Conservation (phyloP, 116 monocot species). For the Trichopus zeylanicus region DNA sequence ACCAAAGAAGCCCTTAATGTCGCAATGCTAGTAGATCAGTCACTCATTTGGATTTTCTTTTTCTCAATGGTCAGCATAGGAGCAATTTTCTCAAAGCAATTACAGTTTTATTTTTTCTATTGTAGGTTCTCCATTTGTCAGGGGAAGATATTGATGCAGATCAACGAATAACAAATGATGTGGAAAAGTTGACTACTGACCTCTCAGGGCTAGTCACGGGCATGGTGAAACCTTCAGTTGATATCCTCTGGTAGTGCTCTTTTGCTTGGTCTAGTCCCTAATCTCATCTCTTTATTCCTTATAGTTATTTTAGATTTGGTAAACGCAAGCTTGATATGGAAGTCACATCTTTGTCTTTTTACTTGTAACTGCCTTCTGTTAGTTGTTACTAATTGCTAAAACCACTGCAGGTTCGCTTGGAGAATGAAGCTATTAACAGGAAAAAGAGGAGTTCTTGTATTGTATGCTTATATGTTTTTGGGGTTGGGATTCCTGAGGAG, state of each 20-base stretch:
- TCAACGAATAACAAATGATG: constrained; percentile 87
- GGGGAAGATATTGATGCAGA: constrained; percentile 81
- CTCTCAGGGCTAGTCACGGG: constrained; percentile 91
- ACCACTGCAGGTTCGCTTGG: constrained; percentile 84
- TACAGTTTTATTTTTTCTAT: constrained; percentile 7
- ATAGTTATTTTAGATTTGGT: background rate
- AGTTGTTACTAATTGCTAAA: constrained; percentile 1
- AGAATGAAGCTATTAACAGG: constrained; percentile 95
- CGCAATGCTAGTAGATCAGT: too few species aligned
- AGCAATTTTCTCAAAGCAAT: background rate
- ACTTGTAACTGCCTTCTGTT: background rate
- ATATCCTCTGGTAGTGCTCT: constrained; percentile 83
- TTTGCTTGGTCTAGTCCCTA: background rate
- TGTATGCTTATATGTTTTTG: constrained; percentile 92
- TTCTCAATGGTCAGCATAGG: background rate
- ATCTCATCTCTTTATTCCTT: background rate
- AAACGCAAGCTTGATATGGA: background rate
- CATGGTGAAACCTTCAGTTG: constrained; percentile 93
- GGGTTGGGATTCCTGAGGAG: constrained; percentile 91
- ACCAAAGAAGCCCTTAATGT: too few species aligned
- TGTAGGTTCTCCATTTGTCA: constrained; percentile 77
- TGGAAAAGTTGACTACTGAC: constrained; percentile 88
- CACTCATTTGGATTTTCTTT: background rate
- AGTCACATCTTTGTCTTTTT: background rate
- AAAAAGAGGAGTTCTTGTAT: constrained; percentile 81